Percentiles rank a stretch among this genome's conserved stretches.
These are phyloP conservation scores for Rutstroemia sp. DNA, from an alignment of 2,329 filamentous ascomycete species.

Conservation along the genomic window DNA sequence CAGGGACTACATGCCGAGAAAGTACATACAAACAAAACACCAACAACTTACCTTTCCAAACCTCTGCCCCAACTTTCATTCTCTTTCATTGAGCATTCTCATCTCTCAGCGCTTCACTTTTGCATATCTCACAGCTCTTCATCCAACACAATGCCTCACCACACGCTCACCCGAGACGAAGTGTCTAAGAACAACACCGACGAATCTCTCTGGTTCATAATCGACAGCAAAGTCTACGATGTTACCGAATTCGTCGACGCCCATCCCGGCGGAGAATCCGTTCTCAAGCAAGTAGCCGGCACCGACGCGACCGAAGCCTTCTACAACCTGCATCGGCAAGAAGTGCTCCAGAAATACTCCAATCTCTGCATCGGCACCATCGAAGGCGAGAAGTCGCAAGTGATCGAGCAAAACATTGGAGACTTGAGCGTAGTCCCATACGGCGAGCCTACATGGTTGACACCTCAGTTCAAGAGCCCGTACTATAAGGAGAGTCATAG, in stretches of 20 bases:
- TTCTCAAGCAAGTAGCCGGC: constrained; percentile 73
- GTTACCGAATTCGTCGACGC: constrained; percentile 78
- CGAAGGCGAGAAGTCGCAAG: constrained; percentile 65
- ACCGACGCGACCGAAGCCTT: constrained; percentile 76
- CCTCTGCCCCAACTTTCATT: too few species aligned
- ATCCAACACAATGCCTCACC: constrained; percentile 22
- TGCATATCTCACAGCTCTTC: too few species aligned
- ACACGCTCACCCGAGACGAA: constrained; percentile 45
- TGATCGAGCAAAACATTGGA: constrained; percentile 61
- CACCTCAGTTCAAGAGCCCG: constrained; percentile 66
- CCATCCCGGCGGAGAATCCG: constrained; percentile 71
- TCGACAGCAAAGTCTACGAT: constrained; percentile 84
- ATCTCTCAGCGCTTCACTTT: too few species aligned
- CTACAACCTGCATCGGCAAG: constrained; percentile 87
- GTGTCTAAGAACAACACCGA: constrained; percentile 70
- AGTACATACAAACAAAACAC: background rate
- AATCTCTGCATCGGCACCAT: constrained; percentile 69
- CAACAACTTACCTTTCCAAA: too few species aligned
- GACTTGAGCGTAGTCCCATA: constrained; percentile 75
- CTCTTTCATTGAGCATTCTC: too few species aligned
- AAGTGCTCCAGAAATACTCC: constrained; percentile 76
- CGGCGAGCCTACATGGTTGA: constrained; percentile 77
- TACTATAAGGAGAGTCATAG: constrained; percentile 75
- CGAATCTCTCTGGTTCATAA: constrained; percentile 66
- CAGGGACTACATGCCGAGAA: background rate